Evolutionary conservation across 805 yeast species (phyloP).

Genomic region (Zygosaccharomyces kombuchaensis): DNA sequence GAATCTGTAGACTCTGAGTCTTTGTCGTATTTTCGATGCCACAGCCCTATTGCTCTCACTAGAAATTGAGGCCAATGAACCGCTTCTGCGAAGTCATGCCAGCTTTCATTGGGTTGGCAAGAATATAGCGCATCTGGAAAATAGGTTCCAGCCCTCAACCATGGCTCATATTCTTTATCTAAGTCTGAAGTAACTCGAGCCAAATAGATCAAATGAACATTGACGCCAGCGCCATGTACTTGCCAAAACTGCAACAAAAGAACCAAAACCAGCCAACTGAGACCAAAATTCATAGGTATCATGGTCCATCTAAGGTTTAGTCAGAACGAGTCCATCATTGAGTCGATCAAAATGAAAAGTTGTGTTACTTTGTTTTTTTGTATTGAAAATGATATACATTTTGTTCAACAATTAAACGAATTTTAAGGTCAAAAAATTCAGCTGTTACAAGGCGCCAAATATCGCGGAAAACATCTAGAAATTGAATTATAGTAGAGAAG

Average conservation of each 20-base stretch:
- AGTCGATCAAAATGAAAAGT: neutral
- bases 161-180: conserved; percentile 29
- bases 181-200: conserved; percentile 32
- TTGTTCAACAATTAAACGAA: neutral
- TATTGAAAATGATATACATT: neutral
- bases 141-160: conserved; percentile 56
- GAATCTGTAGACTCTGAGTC: conserved; percentile 20
- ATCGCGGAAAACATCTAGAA: neutral
- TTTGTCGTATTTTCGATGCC: conserved; percentile 33
- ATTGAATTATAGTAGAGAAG: neutral
- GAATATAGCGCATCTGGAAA: conserved; percentile 67
- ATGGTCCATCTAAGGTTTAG: neutral
- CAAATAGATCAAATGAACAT: conserved; percentile 20
- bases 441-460: neutral
- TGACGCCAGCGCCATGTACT: conserved; percentile 23
- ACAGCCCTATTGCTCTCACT: conserved; percentile 42
- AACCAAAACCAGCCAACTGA: neutral
- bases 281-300: neutral
- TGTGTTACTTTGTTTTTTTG: neutral
- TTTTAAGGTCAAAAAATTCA: neutral
- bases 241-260: neutral
- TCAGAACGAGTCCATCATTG: neutral
- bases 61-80: conserved; percentile 71
- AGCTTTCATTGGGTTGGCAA: conserved; percentile 48
- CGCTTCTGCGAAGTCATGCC: conserved; percentile 45